These are phyloP conservation scores for Jaapia argillacea DNA, from an alignment of 768 basidiomycete genomes.

Conservation along the genomic window DNA sequence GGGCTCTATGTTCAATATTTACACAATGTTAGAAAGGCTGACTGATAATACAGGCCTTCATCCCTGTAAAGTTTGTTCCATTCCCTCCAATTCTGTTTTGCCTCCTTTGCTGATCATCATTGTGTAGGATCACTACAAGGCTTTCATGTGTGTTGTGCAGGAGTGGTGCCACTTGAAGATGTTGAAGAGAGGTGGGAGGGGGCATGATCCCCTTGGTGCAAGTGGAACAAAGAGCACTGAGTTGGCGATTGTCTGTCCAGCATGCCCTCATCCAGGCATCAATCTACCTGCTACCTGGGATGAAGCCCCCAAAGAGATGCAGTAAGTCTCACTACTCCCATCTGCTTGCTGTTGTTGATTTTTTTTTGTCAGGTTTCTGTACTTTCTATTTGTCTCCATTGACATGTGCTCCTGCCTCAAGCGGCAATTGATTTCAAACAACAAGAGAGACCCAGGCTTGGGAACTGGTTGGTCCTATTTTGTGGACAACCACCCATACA, in stretches of 20 bases:
- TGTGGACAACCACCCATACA: constrained; percentile 7
- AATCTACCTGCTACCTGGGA: constrained; percentile 4
- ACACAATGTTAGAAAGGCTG: no score
- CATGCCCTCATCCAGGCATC: constrained; percentile 6
- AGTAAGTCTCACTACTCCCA: no score
- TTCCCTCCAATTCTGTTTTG: not conserved
- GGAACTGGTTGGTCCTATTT: constrained; percentile 17
- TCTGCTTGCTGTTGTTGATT: no score
- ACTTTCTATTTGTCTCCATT: not conserved
- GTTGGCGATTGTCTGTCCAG: constrained; percentile 5
- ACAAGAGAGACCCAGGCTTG: constrained; percentile 15
- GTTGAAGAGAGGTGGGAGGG: constrained; percentile 2
- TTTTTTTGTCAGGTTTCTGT: not conserved
- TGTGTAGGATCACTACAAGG: not conserved
- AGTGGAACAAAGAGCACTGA: not conserved
- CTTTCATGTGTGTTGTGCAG: not conserved
- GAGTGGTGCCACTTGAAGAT: constrained; percentile 3
- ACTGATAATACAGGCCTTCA: not conserved
- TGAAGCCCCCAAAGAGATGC: no score
- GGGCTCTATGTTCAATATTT: not conserved
- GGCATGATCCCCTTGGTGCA: constrained; percentile 1
- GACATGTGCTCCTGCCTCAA: not conserved
- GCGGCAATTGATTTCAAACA: no score
- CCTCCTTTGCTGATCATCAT: not conserved
- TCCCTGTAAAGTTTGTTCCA: not conserved